Percentiles rank a stretch among this genome's conserved stretches.
phyloP scores from a whole-genome alignment of 1,139 yeast species.

The Nakaseomyces delphensis region DNA sequence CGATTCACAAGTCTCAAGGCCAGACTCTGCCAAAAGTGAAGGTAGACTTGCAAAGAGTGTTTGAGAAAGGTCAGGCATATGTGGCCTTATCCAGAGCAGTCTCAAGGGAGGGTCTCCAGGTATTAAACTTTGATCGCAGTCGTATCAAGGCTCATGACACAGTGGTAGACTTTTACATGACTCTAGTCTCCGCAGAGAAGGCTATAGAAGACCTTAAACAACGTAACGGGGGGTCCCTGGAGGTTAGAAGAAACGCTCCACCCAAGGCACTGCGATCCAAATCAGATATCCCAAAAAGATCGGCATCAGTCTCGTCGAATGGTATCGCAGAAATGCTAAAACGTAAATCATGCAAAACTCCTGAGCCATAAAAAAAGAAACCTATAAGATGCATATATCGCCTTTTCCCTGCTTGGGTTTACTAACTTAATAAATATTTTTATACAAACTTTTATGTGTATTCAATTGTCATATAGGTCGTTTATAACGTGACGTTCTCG shows the following conservation, averaged over 20 bases:
- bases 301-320: not conserved
- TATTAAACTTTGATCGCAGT: conserved; percentile 52
- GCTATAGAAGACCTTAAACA: conserved; percentile 18
- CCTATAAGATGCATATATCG: too few species aligned
- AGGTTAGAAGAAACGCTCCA: not conserved
- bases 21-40: conserved; percentile 78
- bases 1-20: conserved; percentile 95
- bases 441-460: too few species aligned
- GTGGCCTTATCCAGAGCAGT: conserved; percentile 88
- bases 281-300: not conserved
- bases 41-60: conserved; percentile 67
- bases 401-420: too few species aligned
- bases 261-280: not conserved
- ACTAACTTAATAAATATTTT: too few species aligned
- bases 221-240: not conserved
- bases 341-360: conserved; percentile 1
- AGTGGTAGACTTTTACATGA: conserved; percentile 52
- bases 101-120: conserved; percentile 69
- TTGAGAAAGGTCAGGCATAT: conserved; percentile 93
- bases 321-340: conserved; percentile 5
- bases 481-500: too few species aligned
- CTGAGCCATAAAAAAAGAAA: not conserved
- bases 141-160: conserved; percentile 54
- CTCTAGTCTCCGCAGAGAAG: conserved; percentile 33
- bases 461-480: too few species aligned